Base-by-base conservation (phyloP, 2,329 filamentous ascomycete species). In the Diaporthe sp. region DNA sequence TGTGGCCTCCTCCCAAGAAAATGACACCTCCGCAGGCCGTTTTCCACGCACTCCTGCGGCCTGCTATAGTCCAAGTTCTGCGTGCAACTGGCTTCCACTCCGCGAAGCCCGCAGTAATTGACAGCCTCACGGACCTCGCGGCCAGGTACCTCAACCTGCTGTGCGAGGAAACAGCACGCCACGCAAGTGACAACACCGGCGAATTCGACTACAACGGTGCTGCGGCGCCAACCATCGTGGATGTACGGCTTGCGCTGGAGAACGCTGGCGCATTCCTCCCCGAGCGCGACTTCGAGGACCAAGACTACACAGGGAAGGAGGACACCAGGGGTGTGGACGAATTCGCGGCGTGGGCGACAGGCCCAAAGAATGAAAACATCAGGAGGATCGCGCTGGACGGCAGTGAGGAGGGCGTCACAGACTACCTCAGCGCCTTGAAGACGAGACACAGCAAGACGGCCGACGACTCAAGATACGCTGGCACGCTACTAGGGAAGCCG, bases 371-470 rank as follows among this genome's bases (percentile, higher is more conserved):
- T 84, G 90, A 88, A 79, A 94, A 97, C 84, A 96, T 98, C 79
- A 89, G 92, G 84, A 90, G 96, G 75, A 89, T 97, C 74, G 95
- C 95, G 25, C 90, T 94, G n/a, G 90, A 94, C 59, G 90, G 90
- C 65, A 86, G 90, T 80, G 85, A 86, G 42, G 90, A 91, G 71
- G 90, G 73, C 27, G 75, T 90, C 73, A 92, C 91, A 30, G 93
- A 96, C 81, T 96, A 93, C 80, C 81, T 96, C 25, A 91, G 89
- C 73, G 93, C 92, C 6, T 86, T 98, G 55, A 98, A 97, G 84
- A 97, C 96, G 84, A 98, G 97, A 81, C 94, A 97, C 82, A 95
- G 93, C 84, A 97, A 97, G 79, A 94, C 93, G 0, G 94, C 94
- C 76, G 95, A 97, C 79, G 95, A 97, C 80, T 92, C 93, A 13